Base-by-base conservation (phyloP, 139 green algal genomes). In the Diplosphaera chodatii region DNA sequence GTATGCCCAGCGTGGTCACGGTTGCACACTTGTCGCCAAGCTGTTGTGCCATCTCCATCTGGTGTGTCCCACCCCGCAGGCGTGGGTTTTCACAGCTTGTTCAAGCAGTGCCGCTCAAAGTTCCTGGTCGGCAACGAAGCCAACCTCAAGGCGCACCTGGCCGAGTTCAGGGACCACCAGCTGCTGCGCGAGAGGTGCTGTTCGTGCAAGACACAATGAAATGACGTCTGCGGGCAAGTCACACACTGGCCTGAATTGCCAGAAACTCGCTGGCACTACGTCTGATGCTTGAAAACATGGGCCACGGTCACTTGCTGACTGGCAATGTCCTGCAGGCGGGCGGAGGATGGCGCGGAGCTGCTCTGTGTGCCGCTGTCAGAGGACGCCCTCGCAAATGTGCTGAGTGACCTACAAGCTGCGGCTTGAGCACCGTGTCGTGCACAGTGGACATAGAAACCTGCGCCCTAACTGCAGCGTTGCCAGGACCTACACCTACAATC, bases 91-190 rank as follows among this genome's bases (percentile, higher is more conserved):
- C 37, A 78, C 28, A 32, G 63, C 34, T 74, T 83, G 28, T 90
- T 88, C 80, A 77, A 81, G 20, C 69, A 84, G 71, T 96, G 89
- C 75, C 81, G 89, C 1, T 89, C 97, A 81, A 79, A 85, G n/a
- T 97, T 96, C 66, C 77, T 98, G 32, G 82, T 93, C 0, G 89
- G 76, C 65, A 88, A 80, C 74, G 89, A 97, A 75, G 64, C 78
- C 59, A 81, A 83, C 10, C 82, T 98, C 29, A 81, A 80, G 21
- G 69, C 73, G 0, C 84, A 93, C 74, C 83, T 98, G 10, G 86
- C 81, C 15, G 94, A 98, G 86, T 98, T 97, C 77, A 63, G 68
- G 32, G 91, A 96, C 70, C 90, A 96, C 69, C 73, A 93, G 68
- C 71, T 96, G 32, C 67, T 96, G 27, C 40, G 67, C 5, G 78